Evolutionary conservation across 257 asterid species (phyloP).

Genomic region (Lantana camara): DNA sequence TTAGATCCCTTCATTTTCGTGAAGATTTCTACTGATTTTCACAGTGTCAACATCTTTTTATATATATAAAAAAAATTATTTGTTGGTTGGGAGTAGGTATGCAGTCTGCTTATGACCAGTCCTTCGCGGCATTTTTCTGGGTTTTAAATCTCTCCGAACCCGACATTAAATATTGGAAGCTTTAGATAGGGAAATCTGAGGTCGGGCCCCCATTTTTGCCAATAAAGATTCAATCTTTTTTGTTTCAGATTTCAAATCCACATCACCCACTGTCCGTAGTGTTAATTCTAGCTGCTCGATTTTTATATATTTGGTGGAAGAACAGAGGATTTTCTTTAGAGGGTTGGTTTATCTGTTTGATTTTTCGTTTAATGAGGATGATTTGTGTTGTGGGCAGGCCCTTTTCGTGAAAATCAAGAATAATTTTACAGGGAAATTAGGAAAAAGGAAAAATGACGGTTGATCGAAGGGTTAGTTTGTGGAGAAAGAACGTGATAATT

Average conservation of each 20-base stretch:
- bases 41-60: neutral
- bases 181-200: conserved; percentile 37
- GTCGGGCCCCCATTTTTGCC: conserved; percentile 21
- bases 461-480: conserved; percentile 28
- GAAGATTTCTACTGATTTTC: neutral
- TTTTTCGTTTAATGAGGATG: neutral
- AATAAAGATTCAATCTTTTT: neutral
- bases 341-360: neutral
- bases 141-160: conserved; percentile 19
- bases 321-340: neutral
- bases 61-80: conserved; percentile 14
- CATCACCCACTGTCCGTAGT: neutral
- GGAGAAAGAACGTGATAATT: conserved; percentile 47
- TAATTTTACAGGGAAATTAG: neutral
- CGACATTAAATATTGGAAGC: conserved; percentile 17
- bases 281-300: neutral
- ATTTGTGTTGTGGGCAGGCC: neutral
- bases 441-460: conserved; percentile 36
- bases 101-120: conserved; percentile 16
- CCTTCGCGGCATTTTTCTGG: conserved; percentile 39
- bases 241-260: neutral
- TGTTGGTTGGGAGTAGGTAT: conserved; percentile 13
- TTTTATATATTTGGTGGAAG: conserved; percentile 16
- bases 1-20: neutral
- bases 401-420: conserved; percentile 10